These are phyloP conservation scores for Trichocladium uniseriatum DNA, from an alignment of 495 filamentous ascomycete genomes.

Conservation along the genomic window DNA sequence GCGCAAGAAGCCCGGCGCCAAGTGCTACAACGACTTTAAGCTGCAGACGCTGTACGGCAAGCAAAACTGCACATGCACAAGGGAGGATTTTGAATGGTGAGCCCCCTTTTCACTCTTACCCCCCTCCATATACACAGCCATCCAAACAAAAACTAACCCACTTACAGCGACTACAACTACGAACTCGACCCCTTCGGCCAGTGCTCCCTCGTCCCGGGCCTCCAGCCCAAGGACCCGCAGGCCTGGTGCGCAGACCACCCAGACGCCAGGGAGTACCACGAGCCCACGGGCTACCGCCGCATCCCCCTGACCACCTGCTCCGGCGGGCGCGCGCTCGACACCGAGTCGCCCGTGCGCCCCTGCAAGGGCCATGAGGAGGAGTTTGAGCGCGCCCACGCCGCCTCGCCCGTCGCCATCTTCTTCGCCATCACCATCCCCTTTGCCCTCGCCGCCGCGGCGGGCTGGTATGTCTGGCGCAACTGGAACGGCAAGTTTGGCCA, in stretches of 20 bases:
- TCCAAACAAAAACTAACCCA: background rate
- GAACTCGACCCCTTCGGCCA: constrained; percentile 63
- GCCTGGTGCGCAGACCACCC: constrained; percentile 59
- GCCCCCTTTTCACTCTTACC: constrained; percentile 15
- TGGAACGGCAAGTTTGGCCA: constrained; percentile 88
- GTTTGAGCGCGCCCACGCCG: constrained; percentile 56
- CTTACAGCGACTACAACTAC: constrained; percentile 82
- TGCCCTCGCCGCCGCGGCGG: constrained; percentile 53
- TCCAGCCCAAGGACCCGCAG: constrained; percentile 53
- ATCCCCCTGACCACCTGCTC: constrained; percentile 80
- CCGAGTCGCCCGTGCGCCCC: constrained; percentile 41
- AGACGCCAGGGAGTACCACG: constrained; percentile 60
- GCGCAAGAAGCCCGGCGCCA: constrained; percentile 62
- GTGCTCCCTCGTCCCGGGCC: constrained; percentile 65
- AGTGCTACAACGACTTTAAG: constrained; percentile 70
- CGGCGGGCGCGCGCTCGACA: constrained; percentile 64
- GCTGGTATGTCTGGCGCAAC: constrained; percentile 78
- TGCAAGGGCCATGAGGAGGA: constrained; percentile 74
- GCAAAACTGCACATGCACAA: constrained; percentile 70
- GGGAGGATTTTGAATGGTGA: constrained; percentile 91
- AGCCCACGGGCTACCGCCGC: constrained; percentile 80
- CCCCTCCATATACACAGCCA: background rate
- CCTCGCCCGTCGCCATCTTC: constrained; percentile 70
- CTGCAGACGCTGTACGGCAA: constrained; percentile 58
- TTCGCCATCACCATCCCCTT: constrained; percentile 72